These are phyloP conservation scores for Amaranthus tricolor DNA, from an alignment of 179 eudicot genomes.

Conservation along the genomic window DNA sequence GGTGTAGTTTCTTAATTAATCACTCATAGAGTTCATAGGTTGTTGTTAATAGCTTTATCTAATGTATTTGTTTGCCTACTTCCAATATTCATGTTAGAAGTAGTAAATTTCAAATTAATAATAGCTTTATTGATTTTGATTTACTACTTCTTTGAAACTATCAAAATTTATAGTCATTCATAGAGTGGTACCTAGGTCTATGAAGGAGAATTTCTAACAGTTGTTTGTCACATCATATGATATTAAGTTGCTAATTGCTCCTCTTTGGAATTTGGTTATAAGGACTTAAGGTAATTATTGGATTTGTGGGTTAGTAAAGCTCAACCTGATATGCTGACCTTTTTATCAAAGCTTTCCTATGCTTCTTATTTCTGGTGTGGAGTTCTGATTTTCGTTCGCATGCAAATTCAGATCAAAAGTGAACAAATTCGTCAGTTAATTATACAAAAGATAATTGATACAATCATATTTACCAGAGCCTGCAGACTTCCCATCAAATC, in stretches of 20 bases:
- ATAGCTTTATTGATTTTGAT: not conserved
- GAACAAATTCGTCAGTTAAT: not conserved
- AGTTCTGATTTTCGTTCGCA: not conserved
- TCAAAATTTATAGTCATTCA: not conserved
- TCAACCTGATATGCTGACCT: not conserved
- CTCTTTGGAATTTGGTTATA: not conserved
- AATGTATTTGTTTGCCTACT: no score
- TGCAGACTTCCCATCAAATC: no score
- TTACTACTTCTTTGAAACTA: no score
- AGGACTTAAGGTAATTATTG: not conserved
- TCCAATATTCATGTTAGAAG: no score
- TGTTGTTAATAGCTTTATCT: no score
- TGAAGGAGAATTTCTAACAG: not conserved
- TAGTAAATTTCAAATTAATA: no score
- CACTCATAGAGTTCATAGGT: no score
- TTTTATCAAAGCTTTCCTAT: not conserved
- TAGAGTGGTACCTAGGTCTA: not conserved
- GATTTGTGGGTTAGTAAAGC: not conserved
- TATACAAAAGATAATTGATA: no score
- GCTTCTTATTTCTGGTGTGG: not conserved
- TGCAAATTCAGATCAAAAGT: not conserved
- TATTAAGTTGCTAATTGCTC: not conserved
- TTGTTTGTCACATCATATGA: not conserved
- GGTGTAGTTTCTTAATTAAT: not conserved
- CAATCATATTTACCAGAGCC: no score